Conservation (phyloP, 164 flowering plant species). For the Aristolochia californica region DNA sequence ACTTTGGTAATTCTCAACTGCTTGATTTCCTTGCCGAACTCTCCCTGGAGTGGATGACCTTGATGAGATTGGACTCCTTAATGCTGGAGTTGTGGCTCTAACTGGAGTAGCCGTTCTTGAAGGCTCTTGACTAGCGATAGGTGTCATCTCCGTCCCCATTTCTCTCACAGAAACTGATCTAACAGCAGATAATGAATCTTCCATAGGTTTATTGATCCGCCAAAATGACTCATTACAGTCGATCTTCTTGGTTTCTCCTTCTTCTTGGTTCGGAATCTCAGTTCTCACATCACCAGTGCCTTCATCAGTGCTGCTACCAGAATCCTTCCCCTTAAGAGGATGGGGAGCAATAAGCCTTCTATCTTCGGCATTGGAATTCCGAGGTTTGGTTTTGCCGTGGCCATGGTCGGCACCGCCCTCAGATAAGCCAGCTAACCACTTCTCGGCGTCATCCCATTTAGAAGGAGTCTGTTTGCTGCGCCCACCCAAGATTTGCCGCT, state of each 20-base stretch:
- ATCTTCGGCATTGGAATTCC: constrained; percentile 89
- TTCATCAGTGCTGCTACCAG: constrained; percentile 24
- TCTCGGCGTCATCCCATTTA: constrained; percentile 98
- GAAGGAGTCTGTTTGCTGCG: constrained; percentile 68
- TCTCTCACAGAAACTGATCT: constrained; percentile 81
- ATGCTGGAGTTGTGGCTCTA: constrained; percentile 57
- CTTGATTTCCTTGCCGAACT: constrained; percentile 27
- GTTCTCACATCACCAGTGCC: constrained; percentile 2
- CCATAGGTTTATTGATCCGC: constrained; percentile 38
- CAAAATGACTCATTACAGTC: constrained; percentile 60
- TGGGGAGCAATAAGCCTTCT: constrained; percentile 59
- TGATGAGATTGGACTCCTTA: constrained; percentile 64
- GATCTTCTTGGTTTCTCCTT: constrained; percentile 56
- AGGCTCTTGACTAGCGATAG: constrained; percentile 87
- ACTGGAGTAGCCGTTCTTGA: constrained; percentile 83
- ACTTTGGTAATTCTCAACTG: constrained; percentile 21
- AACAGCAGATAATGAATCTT: constrained; percentile 26
- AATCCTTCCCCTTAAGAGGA: constrained; percentile 45
- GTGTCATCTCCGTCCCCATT: constrained; percentile 99
- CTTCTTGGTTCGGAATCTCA: constrained; percentile 14
- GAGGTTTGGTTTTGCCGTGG: constrained; percentile 41
- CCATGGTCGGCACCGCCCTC: constrained; percentile 23
- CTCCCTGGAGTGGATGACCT: constrained; percentile 63
- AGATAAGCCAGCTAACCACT: constrained; percentile 81
- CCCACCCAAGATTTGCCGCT: constrained; percentile 39